Conservation (phyloP, 441 rosid species). For the Cnidoscolus chayamansa region DNA sequence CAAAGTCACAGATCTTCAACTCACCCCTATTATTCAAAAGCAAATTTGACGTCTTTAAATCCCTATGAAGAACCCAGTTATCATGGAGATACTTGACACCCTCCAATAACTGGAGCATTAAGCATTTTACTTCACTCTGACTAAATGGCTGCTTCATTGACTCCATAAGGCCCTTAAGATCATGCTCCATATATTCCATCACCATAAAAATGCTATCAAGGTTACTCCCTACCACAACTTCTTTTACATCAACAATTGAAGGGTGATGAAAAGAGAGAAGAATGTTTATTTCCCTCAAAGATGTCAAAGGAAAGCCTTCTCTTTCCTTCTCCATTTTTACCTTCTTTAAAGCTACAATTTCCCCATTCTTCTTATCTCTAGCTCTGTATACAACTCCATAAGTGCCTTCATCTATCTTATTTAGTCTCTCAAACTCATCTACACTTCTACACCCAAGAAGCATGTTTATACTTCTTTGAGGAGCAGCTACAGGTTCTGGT, state of each 20-base stretch:
- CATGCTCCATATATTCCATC: slow-evolving; percentile 99
- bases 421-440: slow-evolving; percentile 94
- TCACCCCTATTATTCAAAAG: slow-evolving; percentile 95
- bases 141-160: slow-evolving; percentile 98
- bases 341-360: slow-evolving; percentile 95
- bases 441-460: slow-evolving; percentile 98
- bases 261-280: slow-evolving; percentile 96
- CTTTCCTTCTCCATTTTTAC: slow-evolving; percentile 99
- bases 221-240: slow-evolving; percentile 95
- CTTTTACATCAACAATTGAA: slow-evolving; percentile 96
- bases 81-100: slow-evolving; percentile 97
- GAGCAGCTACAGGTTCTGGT: slow-evolving; percentile 56
- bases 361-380: slow-evolving; percentile 85
- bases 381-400: slow-evolving; percentile 99
- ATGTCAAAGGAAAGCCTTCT: slow-evolving; percentile 96
- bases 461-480: slow-evolving; percentile 87
- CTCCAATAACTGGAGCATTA: slow-evolving; percentile 93
- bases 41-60: slow-evolving; percentile 92
- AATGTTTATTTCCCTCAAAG: slow-evolving; percentile 92
- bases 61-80: slow-evolving; percentile 99
- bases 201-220: slow-evolving; percentile 98
- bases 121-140: slow-evolving; percentile 98
- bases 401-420: slow-evolving; percentile 98
- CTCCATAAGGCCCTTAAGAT: slow-evolving; percentile 93
- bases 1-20: slow-evolving; percentile 96